A percentile compares a stretch with the other conserved stretches of the same genome.
Evolutionary conservation across 352 stramenopile species (phyloP).

Genomic region (Phytopythium kandeliae): DNA sequence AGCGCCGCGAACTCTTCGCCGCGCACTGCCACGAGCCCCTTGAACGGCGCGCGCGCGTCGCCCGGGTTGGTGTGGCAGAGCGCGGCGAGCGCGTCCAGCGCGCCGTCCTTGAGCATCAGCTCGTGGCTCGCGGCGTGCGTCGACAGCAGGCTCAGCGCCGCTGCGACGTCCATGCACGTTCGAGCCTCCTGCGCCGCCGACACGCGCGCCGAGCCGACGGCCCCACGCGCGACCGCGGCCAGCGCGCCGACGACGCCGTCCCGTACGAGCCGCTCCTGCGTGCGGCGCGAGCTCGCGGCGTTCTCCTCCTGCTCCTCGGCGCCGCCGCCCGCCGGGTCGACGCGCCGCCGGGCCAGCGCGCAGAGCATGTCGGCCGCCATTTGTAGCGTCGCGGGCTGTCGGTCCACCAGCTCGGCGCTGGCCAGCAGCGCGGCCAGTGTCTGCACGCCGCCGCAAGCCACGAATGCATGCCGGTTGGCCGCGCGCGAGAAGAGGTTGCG

Average conservation of each 20-base stretch:
- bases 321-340: background rate
- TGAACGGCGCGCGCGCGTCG: conserved; percentile 41
- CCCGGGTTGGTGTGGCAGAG: conserved; percentile 39
- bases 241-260: conserved; percentile 70
- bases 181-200: conserved; percentile 21
- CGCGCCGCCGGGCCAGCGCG: conserved; percentile 48
- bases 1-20: conserved; percentile 69
- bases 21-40: conserved; percentile 48
- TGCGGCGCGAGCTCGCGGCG: conserved; percentile 1
- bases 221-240: conserved; percentile 46
- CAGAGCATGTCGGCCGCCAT: conserved; percentile 68
- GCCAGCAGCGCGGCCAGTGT: conserved; percentile 60
- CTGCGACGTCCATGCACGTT: conserved; percentile 57
- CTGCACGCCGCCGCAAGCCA: conserved; percentile 49
- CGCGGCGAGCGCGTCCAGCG: conserved; percentile 44
- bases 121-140: conserved; percentile 56
- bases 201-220: conserved; percentile 13
- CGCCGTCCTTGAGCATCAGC: conserved; percentile 68
- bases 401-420: conserved; percentile 33
- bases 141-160: conserved; percentile 61
- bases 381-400: conserved; percentile 35
- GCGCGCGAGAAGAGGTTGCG: conserved; percentile 61
- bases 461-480: conserved; percentile 59
- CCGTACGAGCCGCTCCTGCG: conserved; percentile 56
- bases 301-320: conserved; percentile 10